Evolutionary conservation across 2,329 filamentous ascomycete genomes (phyloP).

Genomic region (Ceratocystis destructans): DNA sequence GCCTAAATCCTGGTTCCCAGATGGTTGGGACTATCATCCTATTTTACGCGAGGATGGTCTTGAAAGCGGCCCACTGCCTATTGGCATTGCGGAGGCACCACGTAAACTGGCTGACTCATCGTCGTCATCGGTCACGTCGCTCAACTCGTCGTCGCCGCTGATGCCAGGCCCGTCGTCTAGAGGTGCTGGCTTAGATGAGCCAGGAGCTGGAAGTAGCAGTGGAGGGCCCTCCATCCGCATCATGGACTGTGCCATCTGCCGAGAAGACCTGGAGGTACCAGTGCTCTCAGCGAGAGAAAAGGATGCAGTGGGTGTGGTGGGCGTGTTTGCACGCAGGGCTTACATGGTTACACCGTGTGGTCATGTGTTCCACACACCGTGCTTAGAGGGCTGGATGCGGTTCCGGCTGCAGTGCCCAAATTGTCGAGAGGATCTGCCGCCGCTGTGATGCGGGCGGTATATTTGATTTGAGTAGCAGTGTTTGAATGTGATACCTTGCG

Average conservation of each 20-base stretch:
- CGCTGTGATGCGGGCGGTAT: constrained; percentile 41
- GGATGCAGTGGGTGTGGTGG: constrained; percentile 37
- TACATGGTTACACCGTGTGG: constrained; percentile 98
- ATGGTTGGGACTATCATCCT: constrained; percentile 90
- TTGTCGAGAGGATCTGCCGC: constrained; percentile 77
- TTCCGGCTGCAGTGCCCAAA: constrained; percentile 89
- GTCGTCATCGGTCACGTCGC: constrained; percentile 20
- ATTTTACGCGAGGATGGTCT: constrained; percentile 69
- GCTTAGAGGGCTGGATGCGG: constrained; percentile 92
- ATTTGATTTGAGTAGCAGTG: constrained; percentile 7
- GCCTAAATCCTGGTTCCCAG: constrained; percentile 51
- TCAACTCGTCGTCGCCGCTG: constrained; percentile 25
- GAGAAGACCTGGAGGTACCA: constrained; percentile 79
- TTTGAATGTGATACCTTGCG: neutral
- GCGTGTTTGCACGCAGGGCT: constrained; percentile 61
- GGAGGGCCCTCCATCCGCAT: constrained; percentile 30
- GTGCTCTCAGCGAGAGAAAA: constrained; percentile 46
- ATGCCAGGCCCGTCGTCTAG: constrained; percentile 22
- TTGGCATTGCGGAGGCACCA: constrained; percentile 41
- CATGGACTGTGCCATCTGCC: constrained; percentile 92
- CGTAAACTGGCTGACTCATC: neutral
- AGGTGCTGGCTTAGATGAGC: constrained; percentile 24
- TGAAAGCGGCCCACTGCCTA: constrained; percentile 66
- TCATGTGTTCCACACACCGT: constrained; percentile 87
- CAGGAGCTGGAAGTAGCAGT: neutral